Evolutionary conservation across 352 stramenopile genomes (phyloP), one percentile per base, ranked within the genome.

Genomic region (Phytophthora palmivora): DNA sequence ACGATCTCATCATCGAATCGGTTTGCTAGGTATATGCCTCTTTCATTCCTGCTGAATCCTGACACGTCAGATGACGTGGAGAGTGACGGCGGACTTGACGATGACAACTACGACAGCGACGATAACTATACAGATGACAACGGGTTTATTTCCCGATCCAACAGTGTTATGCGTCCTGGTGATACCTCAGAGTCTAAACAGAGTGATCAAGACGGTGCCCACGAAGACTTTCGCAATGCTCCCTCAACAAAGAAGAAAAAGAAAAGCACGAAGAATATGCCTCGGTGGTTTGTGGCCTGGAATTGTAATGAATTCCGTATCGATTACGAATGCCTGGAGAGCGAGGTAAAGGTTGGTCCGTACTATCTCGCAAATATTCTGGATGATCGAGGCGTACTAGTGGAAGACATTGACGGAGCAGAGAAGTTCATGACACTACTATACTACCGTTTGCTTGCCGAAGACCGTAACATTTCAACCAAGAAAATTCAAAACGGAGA

Each of bases 391-490:
- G 87, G 87, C 7, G 83, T 92, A 16, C 49, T 95, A 16, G 74
- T 89, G 15, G 87, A 94, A 70, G 83, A 94, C 21, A 86, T 96
- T 51, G 82, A 89, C 2, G 79, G 78, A 30, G 73, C 81, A 7
- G 78, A 92, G 16, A 81, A 85, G 51, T 94, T 96, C 26, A 94
- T 96, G 84, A 92, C 78, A 14, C 57, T 95, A n/a, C 61, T 96
- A 18, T 96, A 96, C 63, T 94, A 94, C 30, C 84, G 87, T 11
- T 53, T 96, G 38, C 70, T 94, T 19, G 83, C 84, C 15, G 84
- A 95, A 76, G 83, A 92, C 26, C 64, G 53, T 12, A 59, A 8
- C 28, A 50, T 66, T 28, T 60, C 28, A 21, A 14, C 33, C 6
- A 60, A 64, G 11, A 68, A 58, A n/a, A 12, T 70, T 58, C 48